These are phyloP conservation scores for Trichoderma cornu-damae DNA, from an alignment of 2,329 filamentous ascomycete genomes.

Conservation along the genomic window DNA sequence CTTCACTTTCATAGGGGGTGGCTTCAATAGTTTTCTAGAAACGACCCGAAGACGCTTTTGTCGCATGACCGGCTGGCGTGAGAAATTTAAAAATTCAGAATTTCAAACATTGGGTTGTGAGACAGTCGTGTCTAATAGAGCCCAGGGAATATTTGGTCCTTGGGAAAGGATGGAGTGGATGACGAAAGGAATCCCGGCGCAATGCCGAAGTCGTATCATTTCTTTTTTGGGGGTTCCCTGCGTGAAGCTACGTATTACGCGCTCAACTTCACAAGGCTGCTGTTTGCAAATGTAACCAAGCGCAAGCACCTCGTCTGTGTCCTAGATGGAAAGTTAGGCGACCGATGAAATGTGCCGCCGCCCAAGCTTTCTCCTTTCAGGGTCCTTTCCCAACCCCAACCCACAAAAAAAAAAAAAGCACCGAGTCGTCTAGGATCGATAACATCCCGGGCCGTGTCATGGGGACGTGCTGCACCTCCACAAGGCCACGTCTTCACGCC, in stretches of 20 bases:
- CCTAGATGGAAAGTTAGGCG: neutral
- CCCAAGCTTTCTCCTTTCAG: conserved; percentile 6
- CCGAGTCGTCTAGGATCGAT: conserved; percentile 7
- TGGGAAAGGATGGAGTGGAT: neutral
- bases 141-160: neutral
- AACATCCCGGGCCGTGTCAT: conserved; percentile 2
- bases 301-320: neutral
- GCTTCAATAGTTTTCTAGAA: neutral
- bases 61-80: conserved; percentile 7
- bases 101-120: neutral
- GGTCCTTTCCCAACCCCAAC: neutral
- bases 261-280: too few species aligned
- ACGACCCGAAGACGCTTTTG: neutral
- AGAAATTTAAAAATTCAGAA: neutral
- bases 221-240: neutral
- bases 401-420: neutral
- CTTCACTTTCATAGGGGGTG: too few species aligned
- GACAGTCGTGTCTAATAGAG: neutral
- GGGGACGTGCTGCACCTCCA: conserved; percentile 5
- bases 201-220: neutral
- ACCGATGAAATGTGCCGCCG: neutral
- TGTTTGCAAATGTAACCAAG: neutral
- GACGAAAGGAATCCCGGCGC: neutral
- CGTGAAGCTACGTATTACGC: neutral
- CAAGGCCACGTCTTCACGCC: conserved; percentile 5